Evolutionary conservation across 805 yeast genomes (phyloP), one percentile per base, ranked within the genome.

Genomic region (Candida odintsovae): DNA sequence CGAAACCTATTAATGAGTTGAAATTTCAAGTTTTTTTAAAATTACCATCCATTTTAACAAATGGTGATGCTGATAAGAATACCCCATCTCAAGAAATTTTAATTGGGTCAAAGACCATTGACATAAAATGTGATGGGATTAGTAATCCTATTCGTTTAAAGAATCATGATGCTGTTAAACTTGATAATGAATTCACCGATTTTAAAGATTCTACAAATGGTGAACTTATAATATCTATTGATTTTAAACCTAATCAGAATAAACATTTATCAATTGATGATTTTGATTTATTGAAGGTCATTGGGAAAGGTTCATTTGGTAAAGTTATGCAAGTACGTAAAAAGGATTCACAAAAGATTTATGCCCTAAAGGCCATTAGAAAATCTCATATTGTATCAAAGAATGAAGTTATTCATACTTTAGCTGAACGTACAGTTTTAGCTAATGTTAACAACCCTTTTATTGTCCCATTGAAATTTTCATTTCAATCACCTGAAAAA

Each of bases 311-410:
- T 8, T 90, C 97, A 10, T 94, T 94, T 64, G 99, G 99, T 44
- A 94, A 94, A 68, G 99, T 94, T 45, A 94, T 94, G 98, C 99
- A 94, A 67, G 99, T 94, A 38, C 82, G 90, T 52, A 94, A 94
- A 68, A 88, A 87, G 57, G 99, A 94, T 66, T 94, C 99, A 3
- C 85, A 85, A 53, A 95, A 92, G 64, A 83, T 94, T 21, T 94
- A 94, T 65, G 99, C 99, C 2, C 72, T 94, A 62, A 94, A 94
- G 66, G 90, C 97, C 0, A 81, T 94, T 52, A 76, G 98, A 57
- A 94, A 94, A 64, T 88, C 95, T 18, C 96, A 94, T 62, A 90
- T 94, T 55, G 95, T 94, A 29, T 86, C 95, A 23, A 81, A 95
- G 62, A 81, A 89, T 69, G 99, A 94, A 68, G 97, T 94, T 21